Evolutionary conservation across 331 rosid genomes (phyloP).

Genomic region (Pyracantha coccinea): DNA sequence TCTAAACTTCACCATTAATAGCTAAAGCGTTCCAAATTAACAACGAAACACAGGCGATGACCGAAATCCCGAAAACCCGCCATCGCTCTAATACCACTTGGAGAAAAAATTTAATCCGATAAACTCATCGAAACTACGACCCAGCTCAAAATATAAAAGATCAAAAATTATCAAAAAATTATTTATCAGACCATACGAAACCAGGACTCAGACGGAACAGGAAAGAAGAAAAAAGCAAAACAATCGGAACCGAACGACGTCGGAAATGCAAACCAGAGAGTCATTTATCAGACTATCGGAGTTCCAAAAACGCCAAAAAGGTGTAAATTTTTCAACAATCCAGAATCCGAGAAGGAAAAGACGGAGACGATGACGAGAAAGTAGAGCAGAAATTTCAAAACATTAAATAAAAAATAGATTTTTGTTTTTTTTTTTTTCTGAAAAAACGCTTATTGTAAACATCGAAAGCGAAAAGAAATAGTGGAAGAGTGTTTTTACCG

Average conservation of each 20-base stretch:
- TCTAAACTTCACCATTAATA: slow-evolving; percentile 16
- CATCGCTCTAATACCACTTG: not conserved
- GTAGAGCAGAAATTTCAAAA: not conserved
- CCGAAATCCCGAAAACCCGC: not conserved
- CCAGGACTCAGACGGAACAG: no score
- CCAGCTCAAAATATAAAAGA: not conserved
- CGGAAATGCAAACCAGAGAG: not conserved
- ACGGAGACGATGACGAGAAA: not conserved
- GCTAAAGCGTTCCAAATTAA: slow-evolving; percentile 1
- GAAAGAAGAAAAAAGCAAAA: not conserved
- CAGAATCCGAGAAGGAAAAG: not conserved
- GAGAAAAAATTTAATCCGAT: not conserved
- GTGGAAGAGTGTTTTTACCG: slow-evolving; percentile 25
- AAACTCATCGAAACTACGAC: not conserved
- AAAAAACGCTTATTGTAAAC: slow-evolving; percentile 9
- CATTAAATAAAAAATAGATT: not conserved
- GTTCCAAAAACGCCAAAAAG: slow-evolving; percentile 14
- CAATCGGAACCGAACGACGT: not conserved
- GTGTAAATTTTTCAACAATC: not conserved
- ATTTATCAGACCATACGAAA: no score
- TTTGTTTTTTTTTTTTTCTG: not conserved
- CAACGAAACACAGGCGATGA: not conserved
- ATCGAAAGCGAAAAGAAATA: not conserved
- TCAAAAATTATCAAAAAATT: no score
- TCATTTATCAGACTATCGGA: not conserved